phyloP scores from a whole-genome alignment of 2,329 filamentous ascomycete species.

The Fusarium ambrosium region DNA sequence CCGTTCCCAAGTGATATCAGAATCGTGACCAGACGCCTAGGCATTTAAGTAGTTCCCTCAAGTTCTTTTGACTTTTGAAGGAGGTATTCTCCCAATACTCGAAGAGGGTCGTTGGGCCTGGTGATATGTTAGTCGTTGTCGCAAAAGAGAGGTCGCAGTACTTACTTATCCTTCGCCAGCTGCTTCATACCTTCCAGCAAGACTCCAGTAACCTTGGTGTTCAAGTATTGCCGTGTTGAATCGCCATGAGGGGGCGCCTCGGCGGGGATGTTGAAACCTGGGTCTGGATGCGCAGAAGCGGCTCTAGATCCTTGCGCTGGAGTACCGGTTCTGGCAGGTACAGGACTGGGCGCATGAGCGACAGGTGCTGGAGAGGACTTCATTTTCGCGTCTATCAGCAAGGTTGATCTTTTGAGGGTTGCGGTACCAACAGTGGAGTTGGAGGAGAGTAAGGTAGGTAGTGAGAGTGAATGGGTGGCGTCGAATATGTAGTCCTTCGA shows the following conservation, averaged over 20 bases:
- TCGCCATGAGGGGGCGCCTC: conserved; percentile 76
- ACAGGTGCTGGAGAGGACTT: conserved; percentile 57
- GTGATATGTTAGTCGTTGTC: conserved; percentile 21
- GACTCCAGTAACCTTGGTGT: conserved; percentile 76
- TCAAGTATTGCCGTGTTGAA: conserved; percentile 78
- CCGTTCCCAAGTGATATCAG: conserved; percentile 18
- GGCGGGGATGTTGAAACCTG: conserved; percentile 66
- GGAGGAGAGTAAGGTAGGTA: not conserved
- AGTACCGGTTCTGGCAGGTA: conserved; percentile 63
- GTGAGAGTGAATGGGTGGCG: not conserved
- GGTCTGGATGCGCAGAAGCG: conserved; percentile 69
- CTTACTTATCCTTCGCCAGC: conserved; percentile 78
- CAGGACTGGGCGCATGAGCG: conserved; percentile 56
- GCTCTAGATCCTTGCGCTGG: conserved; percentile 66
- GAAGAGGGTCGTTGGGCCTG: conserved; percentile 76
- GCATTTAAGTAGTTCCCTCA: conserved; percentile 57
- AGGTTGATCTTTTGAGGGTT: conserved; percentile 3
- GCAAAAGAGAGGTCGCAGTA: conserved; percentile 46
- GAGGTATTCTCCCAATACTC: conserved; percentile 78
- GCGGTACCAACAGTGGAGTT: conserved; percentile 10
- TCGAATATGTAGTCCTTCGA: not conserved
- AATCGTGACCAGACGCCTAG: conserved; percentile 8
- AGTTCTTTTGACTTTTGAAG: conserved; percentile 76
- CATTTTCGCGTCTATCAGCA: conserved; percentile 25
- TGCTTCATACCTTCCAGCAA: conserved; percentile 82